Conservation (phyloP, 305 asterid species). For the Vinca major region DNA sequence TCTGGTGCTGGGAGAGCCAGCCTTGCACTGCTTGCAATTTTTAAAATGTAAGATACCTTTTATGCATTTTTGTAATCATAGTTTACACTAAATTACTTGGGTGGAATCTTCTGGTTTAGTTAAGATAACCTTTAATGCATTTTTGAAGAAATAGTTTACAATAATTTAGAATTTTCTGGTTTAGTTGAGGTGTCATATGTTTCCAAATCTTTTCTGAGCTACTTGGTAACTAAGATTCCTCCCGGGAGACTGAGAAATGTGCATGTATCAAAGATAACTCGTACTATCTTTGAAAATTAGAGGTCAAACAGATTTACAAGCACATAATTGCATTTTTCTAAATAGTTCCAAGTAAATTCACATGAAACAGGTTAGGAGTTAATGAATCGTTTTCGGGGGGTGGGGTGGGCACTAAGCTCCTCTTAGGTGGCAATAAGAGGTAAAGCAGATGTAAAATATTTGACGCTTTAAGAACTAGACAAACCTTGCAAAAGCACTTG, state of each 20-base stretch:
- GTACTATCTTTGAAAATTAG: neutral
- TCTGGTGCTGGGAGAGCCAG: slow-evolving; percentile 94
- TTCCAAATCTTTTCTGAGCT: neutral
- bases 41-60: slow-evolving; percentile 12
- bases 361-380: neutral
- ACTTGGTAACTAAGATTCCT: neutral
- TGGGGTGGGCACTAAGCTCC: neutral
- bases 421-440: neutral
- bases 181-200: neutral
- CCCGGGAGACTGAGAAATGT: neutral
- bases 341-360: neutral
- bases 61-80: neutral
- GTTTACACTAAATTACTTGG: neutral
- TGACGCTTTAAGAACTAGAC: slow-evolving; percentile 16
- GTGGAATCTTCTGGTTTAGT: neutral
- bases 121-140: neutral
- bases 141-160: neutral
- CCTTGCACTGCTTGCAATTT: slow-evolving; percentile 63
- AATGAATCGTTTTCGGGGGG: neutral
- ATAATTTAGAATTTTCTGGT: neutral
- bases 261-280: neutral
- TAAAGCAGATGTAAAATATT: slow-evolving; percentile 6
- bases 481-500: slow-evolving; percentile 98
- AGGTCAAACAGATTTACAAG: neutral
- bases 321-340: neutral